Base-by-base conservation (phyloP, 768 basidiomycete species). In the Xerocomus spinulosus region DNA sequence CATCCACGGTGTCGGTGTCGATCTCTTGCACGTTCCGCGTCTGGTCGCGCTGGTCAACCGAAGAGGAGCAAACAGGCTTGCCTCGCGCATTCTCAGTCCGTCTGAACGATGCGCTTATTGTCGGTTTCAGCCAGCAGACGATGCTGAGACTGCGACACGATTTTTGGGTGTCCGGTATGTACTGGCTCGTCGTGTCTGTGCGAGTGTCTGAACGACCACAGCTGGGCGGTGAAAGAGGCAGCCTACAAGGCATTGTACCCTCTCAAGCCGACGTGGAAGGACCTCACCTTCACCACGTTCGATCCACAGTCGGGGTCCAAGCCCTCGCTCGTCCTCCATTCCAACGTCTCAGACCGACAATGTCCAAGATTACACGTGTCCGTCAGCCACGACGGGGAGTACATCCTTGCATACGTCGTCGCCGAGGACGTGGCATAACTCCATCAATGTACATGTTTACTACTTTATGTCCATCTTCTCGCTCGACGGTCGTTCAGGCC, bases 201-300 rank as follows among this genome's bases (percentile, higher is more conserved):
- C 25, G n/a, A 4, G 3, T 34, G 21, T 20, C 17, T 53, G 41
- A 29, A 57, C 23, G 30, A 10, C 50, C 17, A 18, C 48, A 92
- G 90, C 14, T 93, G 88, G 87, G 73, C 80, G 26, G 77, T 87
- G 17, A 93, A 93, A 56, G 91, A 93, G 66, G 87, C 91, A 0
- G 81, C 83, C 0, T 93, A 92, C 70, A 93, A 93, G 60, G 91
- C 90, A 0, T 59, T 91, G 49, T 89, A 80, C 61, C 89, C 89
- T 0, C 60, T 76, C 34, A 70, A 59, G 26, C 80, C 86, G 15
- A 79, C 77, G 7, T 92, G 90, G 91, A 87, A 88, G 58, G 80
- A 91, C 21, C 63, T 92, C 50, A 76, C 76, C 6, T 87, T 76
- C 43, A 60, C 49, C 42, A 50, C 65, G 13, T 65, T 67, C 38